phyloP scores from a whole-genome alignment of 2,329 filamentous ascomycete species.

The Zymoseptoria crescenta region DNA sequence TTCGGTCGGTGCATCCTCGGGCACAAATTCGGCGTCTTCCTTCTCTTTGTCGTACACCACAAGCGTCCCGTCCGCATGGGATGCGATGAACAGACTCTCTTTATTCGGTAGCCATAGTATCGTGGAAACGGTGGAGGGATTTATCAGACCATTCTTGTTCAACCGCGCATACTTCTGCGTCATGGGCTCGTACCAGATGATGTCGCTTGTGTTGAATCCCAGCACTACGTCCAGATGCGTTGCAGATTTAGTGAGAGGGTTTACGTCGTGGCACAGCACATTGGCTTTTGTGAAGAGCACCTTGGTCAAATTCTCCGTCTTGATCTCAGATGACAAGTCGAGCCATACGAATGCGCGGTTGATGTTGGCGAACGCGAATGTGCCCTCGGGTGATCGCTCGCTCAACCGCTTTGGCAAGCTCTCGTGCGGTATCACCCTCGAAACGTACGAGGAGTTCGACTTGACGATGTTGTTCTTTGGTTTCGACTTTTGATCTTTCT shows the following conservation, averaged over 20 bases:
- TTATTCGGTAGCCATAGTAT: conserved; percentile 93
- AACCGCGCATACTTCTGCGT: conserved; percentile 90
- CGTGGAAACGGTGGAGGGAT: conserved; percentile 72
- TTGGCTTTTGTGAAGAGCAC: conserved; percentile 96
- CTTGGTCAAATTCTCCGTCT: conserved; percentile 88
- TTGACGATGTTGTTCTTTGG: conserved; percentile 98
- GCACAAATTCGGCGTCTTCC: conserved; percentile 71
- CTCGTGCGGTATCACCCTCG: conserved; percentile 89
- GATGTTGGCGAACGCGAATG: conserved; percentile 91
- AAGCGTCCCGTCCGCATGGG: conserved; percentile 83
- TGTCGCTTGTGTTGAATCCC: conserved; percentile 92
- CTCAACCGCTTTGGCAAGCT: conserved; percentile 66
- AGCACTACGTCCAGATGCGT: conserved; percentile 85
- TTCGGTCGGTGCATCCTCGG: conserved; percentile 43
- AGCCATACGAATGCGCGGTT: conserved; percentile 96
- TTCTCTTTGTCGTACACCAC: conserved; percentile 98
- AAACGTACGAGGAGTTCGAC: conserved; percentile 97
- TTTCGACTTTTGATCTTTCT: conserved; percentile 67
- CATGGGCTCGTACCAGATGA: conserved; percentile 97
- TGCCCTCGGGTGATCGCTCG: conserved; percentile 68
- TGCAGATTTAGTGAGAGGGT: conserved; percentile 67
- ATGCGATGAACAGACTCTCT: conserved; percentile 84
- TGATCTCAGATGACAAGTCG: conserved; percentile 68
- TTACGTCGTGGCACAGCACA: conserved; percentile 89
- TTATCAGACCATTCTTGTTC: conserved; percentile 95